Evolutionary conservation across 306 rosid genomes (phyloP).

Genomic region (Mimosa pudica): DNA sequence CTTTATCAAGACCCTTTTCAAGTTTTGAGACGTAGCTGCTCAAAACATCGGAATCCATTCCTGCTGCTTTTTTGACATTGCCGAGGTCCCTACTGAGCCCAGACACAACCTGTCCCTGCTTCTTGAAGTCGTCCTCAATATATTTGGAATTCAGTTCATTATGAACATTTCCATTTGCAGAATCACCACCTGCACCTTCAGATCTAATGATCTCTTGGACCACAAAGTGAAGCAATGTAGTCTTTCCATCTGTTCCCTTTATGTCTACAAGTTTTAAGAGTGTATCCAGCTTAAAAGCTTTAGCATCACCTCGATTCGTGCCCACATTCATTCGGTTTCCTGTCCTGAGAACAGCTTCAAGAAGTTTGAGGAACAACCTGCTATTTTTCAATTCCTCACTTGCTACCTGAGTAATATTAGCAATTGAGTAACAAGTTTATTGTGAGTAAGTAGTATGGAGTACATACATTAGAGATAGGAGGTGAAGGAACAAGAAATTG

Average conservation of each 20-base stretch:
- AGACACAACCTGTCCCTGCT: conserved; percentile 90
- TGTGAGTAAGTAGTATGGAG: conserved; percentile 12
- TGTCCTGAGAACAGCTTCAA: conserved; percentile 97
- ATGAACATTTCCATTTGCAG: conserved; percentile 53
- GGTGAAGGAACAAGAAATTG: conserved; percentile 23
- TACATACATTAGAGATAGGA: conserved; percentile 21
- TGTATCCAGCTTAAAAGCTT: conserved; percentile 88
- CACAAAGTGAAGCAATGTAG: conserved; percentile 94
- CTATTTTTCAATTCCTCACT: conserved; percentile 90
- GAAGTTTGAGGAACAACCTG: conserved; percentile 86
- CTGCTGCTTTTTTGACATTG: conserved; percentile 88
- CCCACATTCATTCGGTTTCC: conserved; percentile 99
- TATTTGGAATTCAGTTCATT: conserved; percentile 45
- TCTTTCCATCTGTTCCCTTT: conserved; percentile 97
- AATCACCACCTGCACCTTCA: conserved; percentile 69
- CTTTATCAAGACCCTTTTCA: conserved; percentile 91
- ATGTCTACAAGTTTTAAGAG: conserved; percentile 90
- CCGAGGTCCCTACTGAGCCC: conserved; percentile 86
- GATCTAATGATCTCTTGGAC: conserved; percentile 97
- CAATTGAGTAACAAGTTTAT: conserved; percentile 31
- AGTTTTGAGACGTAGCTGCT: conserved; percentile 89
- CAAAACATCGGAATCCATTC: conserved; percentile 96
- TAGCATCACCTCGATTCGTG: conserved; percentile 95
- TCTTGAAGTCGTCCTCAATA: conserved; percentile 74
- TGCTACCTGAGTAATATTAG: conserved; percentile 65